Evolutionary conservation across 2,329 filamentous ascomycete species (phyloP), one percentile per base, ranked within the genome.

Genomic region (Claviceps maximensis): DNA sequence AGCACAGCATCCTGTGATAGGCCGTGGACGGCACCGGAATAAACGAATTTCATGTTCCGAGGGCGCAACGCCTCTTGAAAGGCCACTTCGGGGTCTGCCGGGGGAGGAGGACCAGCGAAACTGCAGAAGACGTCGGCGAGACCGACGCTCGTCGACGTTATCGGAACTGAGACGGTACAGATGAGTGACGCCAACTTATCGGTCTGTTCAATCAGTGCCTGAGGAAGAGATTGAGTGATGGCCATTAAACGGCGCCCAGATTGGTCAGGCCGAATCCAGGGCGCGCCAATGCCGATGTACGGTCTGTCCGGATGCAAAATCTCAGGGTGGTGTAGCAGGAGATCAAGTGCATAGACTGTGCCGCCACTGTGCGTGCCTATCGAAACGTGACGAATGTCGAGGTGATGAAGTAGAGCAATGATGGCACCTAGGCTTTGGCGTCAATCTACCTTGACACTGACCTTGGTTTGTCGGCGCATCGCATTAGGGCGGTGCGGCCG

Each of bases 311-410:
- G 62, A 40, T 59, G 50, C 25, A 66, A 58, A 31, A 67, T 42
- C 48, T 61, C 53, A 5, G 63, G 63, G 36, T 62, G 60, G 51
- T 63, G 60, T 17, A 67, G 57, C 17, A 64, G n/a, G 19, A 62
- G 41, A 54, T 67, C 62, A 36, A 68, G 58, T 7, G 61, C 63
- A 54, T 60, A 66, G 48, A 68, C 38, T 29, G 60, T 58, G 23
- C 65, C 67, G 53, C 59, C 63, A 53, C 62, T 66, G 27, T 67
- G 66, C 44, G 60, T 58, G 44, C 53, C 62, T 10, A 66, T 15
- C 2, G 59, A 61, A 12, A 67, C 60, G 51, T 67, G 60, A 5
- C 46, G 50, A 38, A 71, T 62, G 21, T 42, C 47, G 7, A 71
- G 63, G 49, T 68, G 67, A 23, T 59, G 29, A 12, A 71, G 58